Percentiles rank a stretch among this genome's conserved stretches.
phyloP scores from a whole-genome alignment of 495 filamentous ascomycete genomes.

The Penicillium soppii region DNA sequence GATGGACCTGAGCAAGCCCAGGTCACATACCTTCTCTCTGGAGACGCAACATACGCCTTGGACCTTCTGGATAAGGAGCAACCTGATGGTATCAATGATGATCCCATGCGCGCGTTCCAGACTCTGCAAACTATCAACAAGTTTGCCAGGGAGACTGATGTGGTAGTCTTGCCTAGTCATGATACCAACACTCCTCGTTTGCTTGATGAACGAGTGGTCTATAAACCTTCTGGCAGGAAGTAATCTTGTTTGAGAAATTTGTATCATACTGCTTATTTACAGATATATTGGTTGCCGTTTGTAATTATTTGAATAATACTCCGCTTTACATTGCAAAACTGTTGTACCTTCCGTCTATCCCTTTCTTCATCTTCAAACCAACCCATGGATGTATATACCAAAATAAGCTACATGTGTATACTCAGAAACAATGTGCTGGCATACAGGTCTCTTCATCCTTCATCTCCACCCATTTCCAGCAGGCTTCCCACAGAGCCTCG shows the following conservation, averaged over 20 bases:
- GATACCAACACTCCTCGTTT: constrained; percentile 20
- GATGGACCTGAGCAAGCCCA: background rate
- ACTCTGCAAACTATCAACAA: constrained; percentile 27
- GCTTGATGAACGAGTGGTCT: constrained; percentile 12
- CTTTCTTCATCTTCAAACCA: too few species aligned
- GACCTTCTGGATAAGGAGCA: constrained; percentile 25
- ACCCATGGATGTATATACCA: too few species aligned
- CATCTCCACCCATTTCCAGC: constrained; percentile 36
- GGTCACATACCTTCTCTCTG: constrained; percentile 27
- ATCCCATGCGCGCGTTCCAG: constrained; percentile 22
- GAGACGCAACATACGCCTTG: constrained; percentile 30
- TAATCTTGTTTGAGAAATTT: background rate
- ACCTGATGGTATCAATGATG: constrained; percentile 32
- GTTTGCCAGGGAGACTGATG: constrained; percentile 20
- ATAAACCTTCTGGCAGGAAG: constrained; percentile 5
- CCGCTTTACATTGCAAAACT: too few species aligned
- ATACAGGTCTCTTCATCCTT: constrained; percentile 5
- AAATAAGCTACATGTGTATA: too few species aligned
- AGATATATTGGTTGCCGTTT: too few species aligned
- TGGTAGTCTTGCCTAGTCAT: constrained; percentile 31
- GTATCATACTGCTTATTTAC: too few species aligned
- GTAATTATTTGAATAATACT: too few species aligned
- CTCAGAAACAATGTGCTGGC: too few species aligned
- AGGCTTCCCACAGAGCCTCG: constrained; percentile 44
- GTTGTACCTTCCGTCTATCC: too few species aligned